phyloP scores from a whole-genome alignment of 768 basidiomycete genomes.

The Suillus tomentosus region DNA sequence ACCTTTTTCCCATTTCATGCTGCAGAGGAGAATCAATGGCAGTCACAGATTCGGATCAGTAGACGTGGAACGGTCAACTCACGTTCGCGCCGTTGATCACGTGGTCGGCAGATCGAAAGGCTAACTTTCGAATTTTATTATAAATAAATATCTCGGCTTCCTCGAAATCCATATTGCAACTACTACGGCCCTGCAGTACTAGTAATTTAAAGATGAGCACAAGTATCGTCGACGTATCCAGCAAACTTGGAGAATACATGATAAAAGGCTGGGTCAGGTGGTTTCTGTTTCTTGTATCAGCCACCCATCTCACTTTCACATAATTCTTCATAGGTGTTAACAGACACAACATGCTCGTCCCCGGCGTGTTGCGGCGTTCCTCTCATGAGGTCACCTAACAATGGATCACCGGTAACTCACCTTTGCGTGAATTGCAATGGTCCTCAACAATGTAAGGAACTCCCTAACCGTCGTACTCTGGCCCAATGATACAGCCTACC shows the following conservation, averaged over 20 bases:
- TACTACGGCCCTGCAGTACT: constrained; percentile 6
- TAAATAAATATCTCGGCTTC: constrained; percentile 3
- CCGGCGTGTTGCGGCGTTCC: constrained; percentile 60
- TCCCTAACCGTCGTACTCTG: background rate
- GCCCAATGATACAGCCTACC: background rate
- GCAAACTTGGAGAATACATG: constrained; percentile 68
- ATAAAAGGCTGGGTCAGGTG: constrained; percentile 71
- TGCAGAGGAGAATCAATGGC: constrained; percentile 13
- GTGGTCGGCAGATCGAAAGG: background rate
- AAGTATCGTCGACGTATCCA: constrained; percentile 57
- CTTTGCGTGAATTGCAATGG: constrained; percentile 69
- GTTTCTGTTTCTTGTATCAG: background rate
- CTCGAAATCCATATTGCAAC: background rate
- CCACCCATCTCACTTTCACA: constrained; percentile 7
- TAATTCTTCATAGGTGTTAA: constrained; percentile 50
- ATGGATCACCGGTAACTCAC: constrained; percentile 42
- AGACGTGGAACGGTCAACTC: constrained; percentile 26
- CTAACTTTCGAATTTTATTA: background rate
- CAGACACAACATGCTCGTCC: constrained; percentile 62
- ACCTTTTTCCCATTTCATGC: constrained; percentile 45
- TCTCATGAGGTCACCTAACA: constrained; percentile 69
- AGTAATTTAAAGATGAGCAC: constrained; percentile 46
- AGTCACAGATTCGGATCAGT: constrained; percentile 32
- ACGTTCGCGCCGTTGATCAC: constrained; percentile 6
- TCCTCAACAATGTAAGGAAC: constrained; percentile 34